These are phyloP conservation scores for Stellera chamaejasme DNA, from an alignment of 345 rosid genomes.

Conservation along the genomic window DNA sequence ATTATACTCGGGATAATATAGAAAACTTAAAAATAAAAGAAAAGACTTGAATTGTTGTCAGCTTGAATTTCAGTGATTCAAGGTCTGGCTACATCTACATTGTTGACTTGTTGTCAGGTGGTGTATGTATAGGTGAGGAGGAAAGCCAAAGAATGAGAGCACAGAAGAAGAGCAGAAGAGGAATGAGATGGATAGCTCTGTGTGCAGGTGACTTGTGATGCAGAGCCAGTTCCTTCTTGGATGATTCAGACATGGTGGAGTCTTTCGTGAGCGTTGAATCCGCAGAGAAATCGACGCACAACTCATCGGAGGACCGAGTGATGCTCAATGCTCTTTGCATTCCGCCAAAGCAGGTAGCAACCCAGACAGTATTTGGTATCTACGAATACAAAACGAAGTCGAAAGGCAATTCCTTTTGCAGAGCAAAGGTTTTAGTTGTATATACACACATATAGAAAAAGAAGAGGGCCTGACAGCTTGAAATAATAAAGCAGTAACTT, in stretches of 20 bases:
- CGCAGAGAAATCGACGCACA: slow-evolving; percentile 25
- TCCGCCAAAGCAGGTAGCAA: neutral
- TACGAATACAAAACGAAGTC: neutral
- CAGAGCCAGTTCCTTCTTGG: slow-evolving; percentile 37
- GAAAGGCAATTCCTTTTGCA: neutral
- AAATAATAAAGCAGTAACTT: too few species aligned
- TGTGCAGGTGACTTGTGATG: slow-evolving; percentile 27
- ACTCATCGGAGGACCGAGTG: slow-evolving; percentile 38
- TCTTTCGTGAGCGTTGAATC: slow-evolving; percentile 2
- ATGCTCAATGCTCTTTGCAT: slow-evolving; percentile 41
- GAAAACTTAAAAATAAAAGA: too few species aligned
- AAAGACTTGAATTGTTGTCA: too few species aligned
- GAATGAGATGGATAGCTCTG: slow-evolving; percentile 49
- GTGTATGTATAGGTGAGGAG: slow-evolving; percentile 15
- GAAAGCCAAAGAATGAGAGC: slow-evolving; percentile 53
- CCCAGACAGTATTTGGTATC: neutral
- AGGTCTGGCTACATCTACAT: too few species aligned
- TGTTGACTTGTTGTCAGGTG: too few species aligned
- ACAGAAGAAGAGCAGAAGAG: slow-evolving; percentile 50
- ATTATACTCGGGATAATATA: too few species aligned
- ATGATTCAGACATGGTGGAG: slow-evolving; percentile 15
- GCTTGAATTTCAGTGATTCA: too few species aligned
- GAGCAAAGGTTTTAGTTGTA: neutral
- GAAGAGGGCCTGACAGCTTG: neutral
- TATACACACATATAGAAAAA: neutral